These are phyloP conservation scores for Dalbergia cochinchinensis DNA, from an alignment of 306 rosid species.

Conservation along the genomic window DNA sequence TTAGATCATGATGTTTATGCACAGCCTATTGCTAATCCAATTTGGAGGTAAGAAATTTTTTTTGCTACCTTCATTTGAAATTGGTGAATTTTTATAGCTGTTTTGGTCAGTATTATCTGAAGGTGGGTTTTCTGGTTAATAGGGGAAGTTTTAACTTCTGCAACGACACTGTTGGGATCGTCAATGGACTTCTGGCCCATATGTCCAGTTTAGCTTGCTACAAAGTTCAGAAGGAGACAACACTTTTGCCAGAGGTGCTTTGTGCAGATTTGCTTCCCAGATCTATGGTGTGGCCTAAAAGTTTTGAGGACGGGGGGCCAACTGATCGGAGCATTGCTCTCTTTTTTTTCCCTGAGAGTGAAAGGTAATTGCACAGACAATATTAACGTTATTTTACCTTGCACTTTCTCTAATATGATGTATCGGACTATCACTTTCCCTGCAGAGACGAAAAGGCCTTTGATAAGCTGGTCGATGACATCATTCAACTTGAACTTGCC, in stretches of 20 bases:
- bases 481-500: constrained; percentile 60
- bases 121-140: constrained; percentile 46
- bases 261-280: constrained; percentile 55
- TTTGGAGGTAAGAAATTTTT: constrained; percentile 67
- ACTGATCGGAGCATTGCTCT: constrained; percentile 69
- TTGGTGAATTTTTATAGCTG: constrained; percentile 25
- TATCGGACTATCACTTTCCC: neutral
- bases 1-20: constrained; percentile 45
- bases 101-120: constrained; percentile 29
- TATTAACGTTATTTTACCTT: neutral
- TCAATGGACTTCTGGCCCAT: constrained; percentile 67
- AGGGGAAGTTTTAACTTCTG: constrained; percentile 70
- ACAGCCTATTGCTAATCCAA: constrained; percentile 68
- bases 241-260: constrained; percentile 57
- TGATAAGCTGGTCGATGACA: constrained; percentile 56
- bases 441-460: constrained; percentile 60
- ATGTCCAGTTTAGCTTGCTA: constrained; percentile 72
- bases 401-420: constrained; percentile 32
- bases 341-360: constrained; percentile 69
- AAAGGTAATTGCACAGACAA: constrained; percentile 56
- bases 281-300: constrained; percentile 73
- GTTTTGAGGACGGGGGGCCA: constrained; percentile 61
- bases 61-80: constrained; percentile 27
- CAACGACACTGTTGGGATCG: constrained; percentile 41
- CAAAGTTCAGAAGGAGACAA: constrained; percentile 60